Evolutionary conservation across 2,329 filamentous ascomycete genomes (phyloP).

Genomic region (Calonectria fujianensis): DNA sequence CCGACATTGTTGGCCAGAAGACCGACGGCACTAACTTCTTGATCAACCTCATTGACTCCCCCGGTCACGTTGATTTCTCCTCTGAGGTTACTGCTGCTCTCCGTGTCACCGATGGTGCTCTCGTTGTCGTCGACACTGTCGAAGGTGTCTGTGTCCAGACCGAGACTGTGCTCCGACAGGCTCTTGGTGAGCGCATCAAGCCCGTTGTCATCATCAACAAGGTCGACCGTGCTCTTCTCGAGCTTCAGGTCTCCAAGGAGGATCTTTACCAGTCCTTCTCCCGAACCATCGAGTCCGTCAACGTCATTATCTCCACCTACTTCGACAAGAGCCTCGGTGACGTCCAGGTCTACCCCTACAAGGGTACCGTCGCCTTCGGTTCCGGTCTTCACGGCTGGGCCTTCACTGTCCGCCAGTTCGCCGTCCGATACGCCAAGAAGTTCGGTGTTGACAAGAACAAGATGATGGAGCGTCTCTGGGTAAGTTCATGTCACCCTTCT

Average conservation of each 20-base stretch:
- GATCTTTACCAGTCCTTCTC: constrained; percentile 99
- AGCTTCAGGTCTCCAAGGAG: constrained; percentile 99
- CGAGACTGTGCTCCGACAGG: constrained; percentile 99
- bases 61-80: constrained; percentile 99
- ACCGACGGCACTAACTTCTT: constrained; percentile 96
- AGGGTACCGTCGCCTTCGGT: constrained; percentile 98
- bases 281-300: constrained; percentile 99
- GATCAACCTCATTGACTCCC: constrained; percentile 99
- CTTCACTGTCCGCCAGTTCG: constrained; percentile 99
- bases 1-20: constrained; percentile 93
- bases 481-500: constrained; percentile 65
- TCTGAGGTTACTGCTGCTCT: constrained; percentile 99
- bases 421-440: constrained; percentile 97
- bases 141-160: constrained; percentile 99
- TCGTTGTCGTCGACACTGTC: constrained; percentile 99
- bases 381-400: constrained; percentile 99
- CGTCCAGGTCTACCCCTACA: constrained; percentile 98
- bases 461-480: constrained; percentile 99
- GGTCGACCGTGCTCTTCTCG: constrained; percentile 99
- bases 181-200: constrained; percentile 99
- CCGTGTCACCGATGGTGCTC: constrained; percentile 99
- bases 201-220: constrained; percentile 99
- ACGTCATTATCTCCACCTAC: constrained; percentile 99
- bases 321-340: constrained; percentile 97
- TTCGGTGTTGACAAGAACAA: constrained; percentile 99